Evolutionary conservation across 225 moss, liverwort and hornwort species (phyloP), one percentile per base, ranked within the genome.

Genomic region (Pseudoscleropodium purum): DNA sequence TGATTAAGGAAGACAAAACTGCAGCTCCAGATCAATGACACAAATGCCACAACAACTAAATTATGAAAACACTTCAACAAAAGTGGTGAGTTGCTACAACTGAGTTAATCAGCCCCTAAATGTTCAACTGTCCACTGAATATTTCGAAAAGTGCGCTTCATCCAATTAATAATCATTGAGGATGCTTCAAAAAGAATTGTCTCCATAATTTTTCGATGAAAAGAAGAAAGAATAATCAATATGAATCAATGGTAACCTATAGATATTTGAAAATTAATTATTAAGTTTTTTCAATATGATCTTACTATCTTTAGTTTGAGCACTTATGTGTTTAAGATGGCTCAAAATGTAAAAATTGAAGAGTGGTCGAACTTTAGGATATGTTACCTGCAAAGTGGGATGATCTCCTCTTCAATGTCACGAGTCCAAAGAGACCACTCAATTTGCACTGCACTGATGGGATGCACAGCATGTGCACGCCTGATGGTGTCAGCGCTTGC

Each of bases 361-460:
- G 39, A 29, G 39, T 7, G 12, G 11, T 59, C 11, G 7, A 59
- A 15, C 72, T 54, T 4, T 52, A 56, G 15, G 33, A 66, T 30
- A 57, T 15, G 10, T 17, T 83, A 90, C 90, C 87, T 87, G 61
- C 87, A 90, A 0, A 87, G 11, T 36, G 83, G 87, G 37, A 90
- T 57, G 69, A 90, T 83, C 83, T 90, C 87, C 52, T 90, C 87
- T 87, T 90, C 90, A 51, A 87, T 29, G 20, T 90, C 87, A 11
- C 87, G 87, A 23, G 90, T 69, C 90, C 87, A 90, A 39, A 87
- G 90, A 26, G 90, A 90, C 87, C 90, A 90, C 43, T 90, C 90
- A 34, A 86, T 86, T 17, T 90, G 90, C 77, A 90, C 20, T 2
- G 90, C 90, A 60, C 4, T 78, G 33, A 90, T 90, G 83, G 90